Base-by-base conservation (phyloP, 2,329 filamentous ascomycete species). In the Alternaria incomplexa region DNA sequence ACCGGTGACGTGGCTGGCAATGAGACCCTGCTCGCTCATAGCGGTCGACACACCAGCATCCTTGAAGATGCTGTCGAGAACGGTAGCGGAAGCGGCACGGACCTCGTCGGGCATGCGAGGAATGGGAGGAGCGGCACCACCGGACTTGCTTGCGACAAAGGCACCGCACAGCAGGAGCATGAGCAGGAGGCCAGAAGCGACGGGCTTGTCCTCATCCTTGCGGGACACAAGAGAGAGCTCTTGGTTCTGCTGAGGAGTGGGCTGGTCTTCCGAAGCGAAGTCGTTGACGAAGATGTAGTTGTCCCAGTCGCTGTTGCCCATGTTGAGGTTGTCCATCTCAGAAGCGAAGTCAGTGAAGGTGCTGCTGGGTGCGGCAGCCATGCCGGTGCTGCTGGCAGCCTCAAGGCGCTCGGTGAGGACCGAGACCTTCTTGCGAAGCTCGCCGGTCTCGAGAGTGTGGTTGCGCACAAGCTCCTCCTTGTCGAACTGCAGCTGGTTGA, bases 91-190 rank as follows among this genome's bases (percentile, higher is more conserved):
- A 44, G 91, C 92, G 67, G 88, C 90, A 63, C 92, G 90, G 60
- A 96, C 89, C 72, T 95, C 91, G 60, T 95, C 91, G 36, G 93
- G 91, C 77, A 95, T 90, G 60, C 88, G 88, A 54, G 92, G 91
- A 71, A 96, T 90, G 70, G 89, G 88, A 43, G 90, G 88, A 47
- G 89, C 88, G 70, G 89, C 89, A 20, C 90, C 85, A 47, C 90
- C 89, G 67, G 90, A 89, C 82, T 94, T 96, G 30, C 95, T 97
- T 65, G 96, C 91, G 72, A 98, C 93, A 77, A 97, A 97, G 56
- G 96, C 96, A 77, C 96, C 96, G 68, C 97, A 94, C 58, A 99
- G 91, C 77, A 99, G 91, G 71, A 97, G 91, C 93, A 97, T 97
- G 81, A 95, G 91, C 79, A 98, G 86, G 73, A 98, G 83, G 74